These are phyloP conservation scores for Pezicula radicicola DNA, from an alignment of 2,329 filamentous ascomycete species.

Conservation along the genomic window DNA sequence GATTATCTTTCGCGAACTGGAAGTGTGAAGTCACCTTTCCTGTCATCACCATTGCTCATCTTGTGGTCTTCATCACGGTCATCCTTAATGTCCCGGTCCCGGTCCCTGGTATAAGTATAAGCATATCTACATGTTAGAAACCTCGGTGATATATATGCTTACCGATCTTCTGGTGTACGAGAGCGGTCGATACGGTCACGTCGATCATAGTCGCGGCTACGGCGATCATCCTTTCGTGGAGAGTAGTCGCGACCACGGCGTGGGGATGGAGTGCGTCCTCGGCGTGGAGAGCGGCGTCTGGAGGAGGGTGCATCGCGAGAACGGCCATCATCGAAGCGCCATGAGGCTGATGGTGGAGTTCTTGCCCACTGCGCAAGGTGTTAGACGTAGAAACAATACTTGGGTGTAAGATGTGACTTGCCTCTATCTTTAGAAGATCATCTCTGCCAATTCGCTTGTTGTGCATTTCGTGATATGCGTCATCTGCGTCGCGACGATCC, in stretches of 20 bases:
- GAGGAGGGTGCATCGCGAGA: constrained; percentile 30
- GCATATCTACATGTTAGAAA: background rate
- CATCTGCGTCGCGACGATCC: constrained; percentile 95
- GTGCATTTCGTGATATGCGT: constrained; percentile 99
- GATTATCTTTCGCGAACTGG: constrained; percentile 15
- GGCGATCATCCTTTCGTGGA: constrained; percentile 83
- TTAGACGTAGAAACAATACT: background rate
- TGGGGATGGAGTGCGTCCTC: constrained; percentile 74
- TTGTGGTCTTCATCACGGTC: constrained; percentile 74
- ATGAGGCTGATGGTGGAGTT: constrained; percentile 94
- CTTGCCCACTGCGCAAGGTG: constrained; percentile 77
- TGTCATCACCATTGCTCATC: constrained; percentile 80
- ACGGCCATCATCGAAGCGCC: constrained; percentile 93
- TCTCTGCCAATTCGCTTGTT: constrained; percentile 98
- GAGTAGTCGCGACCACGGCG: constrained; percentile 75
- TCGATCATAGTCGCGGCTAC: constrained; percentile 72
- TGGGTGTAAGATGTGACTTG: constrained; percentile 38
- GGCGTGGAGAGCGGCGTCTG: constrained; percentile 58
- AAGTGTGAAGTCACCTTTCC: constrained; percentile 66
- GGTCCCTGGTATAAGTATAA: constrained; percentile 31
- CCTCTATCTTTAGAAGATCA: constrained; percentile 96
- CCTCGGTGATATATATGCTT: constrained; percentile 14
- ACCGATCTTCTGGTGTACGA: constrained; percentile 65
- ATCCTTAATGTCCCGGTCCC: constrained; percentile 46
- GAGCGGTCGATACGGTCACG: constrained; percentile 69